Percentiles rank a stretch among this genome's conserved stretches.
Evolutionary conservation across 192 early-diverging fungal species (phyloP).

Genomic region (Coemansia brasiliensis): DNA sequence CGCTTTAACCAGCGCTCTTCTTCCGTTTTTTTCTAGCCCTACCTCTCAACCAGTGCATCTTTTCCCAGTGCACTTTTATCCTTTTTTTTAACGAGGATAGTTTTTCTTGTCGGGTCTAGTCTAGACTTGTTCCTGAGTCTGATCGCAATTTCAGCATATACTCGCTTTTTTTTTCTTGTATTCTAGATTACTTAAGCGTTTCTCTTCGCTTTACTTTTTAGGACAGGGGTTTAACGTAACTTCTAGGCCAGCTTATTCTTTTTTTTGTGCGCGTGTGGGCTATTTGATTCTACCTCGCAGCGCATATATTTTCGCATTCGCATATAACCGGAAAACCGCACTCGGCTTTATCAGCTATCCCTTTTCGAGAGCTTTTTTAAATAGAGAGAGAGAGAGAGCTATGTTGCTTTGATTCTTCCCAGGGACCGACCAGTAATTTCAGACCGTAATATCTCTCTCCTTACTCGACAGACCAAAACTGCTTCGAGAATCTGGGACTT

Average conservation of each 20-base stretch:
- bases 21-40: too few relatives aligned
- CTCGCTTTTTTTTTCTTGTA: constrained; percentile 16
- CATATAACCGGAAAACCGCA: constrained; percentile 5
- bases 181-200: not conserved
- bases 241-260: too few relatives aligned
- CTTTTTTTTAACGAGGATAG: not conserved
- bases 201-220: too few relatives aligned
- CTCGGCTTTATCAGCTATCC: not conserved
- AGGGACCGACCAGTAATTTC: not conserved
- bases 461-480: not conserved
- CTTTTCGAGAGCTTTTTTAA: too few relatives aligned
- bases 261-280: too few relatives aligned
- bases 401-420: constrained; percentile 3
- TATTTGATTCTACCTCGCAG: too few relatives aligned
- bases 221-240: too few relatives aligned
- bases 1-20: too few relatives aligned
- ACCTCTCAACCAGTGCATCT: not conserved
- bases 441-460: not conserved
- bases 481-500: not conserved
- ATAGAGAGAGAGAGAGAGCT: not conserved
- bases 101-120: constrained; percentile 1
- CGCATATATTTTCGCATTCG: constrained; percentile 6
- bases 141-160: not conserved
- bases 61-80: not conserved
- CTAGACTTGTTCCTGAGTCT: constrained; percentile 5